phyloP scores from a whole-genome alignment of 352 stramenopile genomes.

The Globisporangium iwayamae region DNA sequence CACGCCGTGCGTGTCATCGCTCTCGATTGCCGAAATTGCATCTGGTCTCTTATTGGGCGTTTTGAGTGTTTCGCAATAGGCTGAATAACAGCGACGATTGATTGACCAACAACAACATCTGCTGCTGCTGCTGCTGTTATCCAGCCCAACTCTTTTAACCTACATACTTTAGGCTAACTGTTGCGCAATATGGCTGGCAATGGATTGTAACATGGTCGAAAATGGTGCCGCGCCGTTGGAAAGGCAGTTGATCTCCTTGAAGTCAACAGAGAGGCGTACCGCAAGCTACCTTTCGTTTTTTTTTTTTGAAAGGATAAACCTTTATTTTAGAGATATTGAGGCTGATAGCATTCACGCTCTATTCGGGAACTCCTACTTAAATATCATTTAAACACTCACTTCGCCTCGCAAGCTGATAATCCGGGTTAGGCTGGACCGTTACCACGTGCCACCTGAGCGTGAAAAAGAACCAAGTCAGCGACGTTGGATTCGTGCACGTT shows the following conservation, averaged over 20 bases:
- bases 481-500: slow-evolving; percentile 18
- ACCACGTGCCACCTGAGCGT: slow-evolving; percentile 6
- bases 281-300: neutral
- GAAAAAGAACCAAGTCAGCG: slow-evolving; percentile 14
- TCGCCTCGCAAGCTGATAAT: neutral
- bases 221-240: no score
- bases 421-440: neutral
- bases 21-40: slow-evolving; percentile 2
- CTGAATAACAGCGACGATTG: neutral
- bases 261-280: slow-evolving; percentile 7
- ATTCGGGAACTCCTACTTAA: no score
- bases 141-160: no score
- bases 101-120: neutral
- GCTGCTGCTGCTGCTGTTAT: no score
- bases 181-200: slow-evolving; percentile 11
- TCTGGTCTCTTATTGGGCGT: neutral
- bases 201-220: no score
- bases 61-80: slow-evolving; percentile 12
- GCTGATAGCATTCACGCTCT: no score
- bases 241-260: neutral
- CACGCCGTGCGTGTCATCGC: slow-evolving; percentile 13
- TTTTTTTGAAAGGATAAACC: neutral
- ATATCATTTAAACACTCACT: no score
- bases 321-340: neutral
- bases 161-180: neutral